Percentiles rank a stretch among this genome's conserved stretches.
Evolutionary conservation across 192 early-diverging fungal species (phyloP).

Genomic region (Obelidium mucronatum): DNA sequence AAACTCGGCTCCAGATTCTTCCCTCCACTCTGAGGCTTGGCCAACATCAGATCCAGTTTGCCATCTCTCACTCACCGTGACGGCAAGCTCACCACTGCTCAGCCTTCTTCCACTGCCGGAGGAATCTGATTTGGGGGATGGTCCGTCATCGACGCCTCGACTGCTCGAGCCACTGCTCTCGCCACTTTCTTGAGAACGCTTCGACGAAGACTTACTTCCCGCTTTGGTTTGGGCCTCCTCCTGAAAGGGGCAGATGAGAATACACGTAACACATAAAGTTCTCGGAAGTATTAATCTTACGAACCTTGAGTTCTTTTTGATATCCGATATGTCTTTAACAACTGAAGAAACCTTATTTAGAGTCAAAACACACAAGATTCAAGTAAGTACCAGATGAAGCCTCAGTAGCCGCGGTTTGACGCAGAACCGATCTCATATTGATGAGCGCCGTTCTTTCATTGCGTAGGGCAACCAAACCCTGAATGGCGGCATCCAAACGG

Average conservation of each 20-base stretch:
- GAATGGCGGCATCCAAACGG: too few relatives aligned
- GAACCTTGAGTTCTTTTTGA: not conserved
- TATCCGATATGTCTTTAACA: not conserved
- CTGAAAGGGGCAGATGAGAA: not conserved
- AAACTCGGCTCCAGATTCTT: slow-evolving; percentile 1
- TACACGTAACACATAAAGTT: not conserved
- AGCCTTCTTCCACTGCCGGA: not conserved
- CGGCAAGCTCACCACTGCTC: not conserved
- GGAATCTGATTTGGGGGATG: not conserved
- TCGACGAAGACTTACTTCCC: not conserved
- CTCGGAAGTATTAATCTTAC: not conserved
- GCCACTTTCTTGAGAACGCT: not conserved
- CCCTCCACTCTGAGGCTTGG: slow-evolving; percentile 1
- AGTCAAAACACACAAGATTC: not conserved
- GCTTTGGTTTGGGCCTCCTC: not conserved
- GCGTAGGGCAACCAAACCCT: too few relatives aligned
- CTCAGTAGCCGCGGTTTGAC: not conserved
- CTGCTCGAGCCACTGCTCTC: slow-evolving; percentile 2
- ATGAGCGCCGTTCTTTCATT: slow-evolving; percentile 1
- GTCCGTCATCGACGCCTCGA: slow-evolving; percentile 16
- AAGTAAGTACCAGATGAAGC: not conserved
- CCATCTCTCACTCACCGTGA: not conserved
- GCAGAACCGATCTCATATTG: not conserved
- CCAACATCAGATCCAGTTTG: slow-evolving; percentile 14
- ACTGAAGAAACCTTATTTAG: not conserved